These are phyloP conservation scores for Epichloe amarillans DNA, from an alignment of 2,329 filamentous ascomycete genomes.

Conservation along the genomic window DNA sequence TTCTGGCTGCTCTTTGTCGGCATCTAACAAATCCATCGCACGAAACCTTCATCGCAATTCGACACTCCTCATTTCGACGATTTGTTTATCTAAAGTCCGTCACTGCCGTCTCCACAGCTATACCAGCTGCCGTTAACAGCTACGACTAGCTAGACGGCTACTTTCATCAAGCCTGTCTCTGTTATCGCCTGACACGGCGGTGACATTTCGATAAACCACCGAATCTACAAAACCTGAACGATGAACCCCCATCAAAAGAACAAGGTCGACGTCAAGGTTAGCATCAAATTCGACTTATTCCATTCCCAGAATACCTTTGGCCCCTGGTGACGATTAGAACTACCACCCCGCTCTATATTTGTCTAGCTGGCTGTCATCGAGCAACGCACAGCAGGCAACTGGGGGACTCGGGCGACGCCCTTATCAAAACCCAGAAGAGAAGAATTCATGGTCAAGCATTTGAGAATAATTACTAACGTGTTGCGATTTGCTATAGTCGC, in stretches of 20 bases:
- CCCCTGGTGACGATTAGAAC: neutral
- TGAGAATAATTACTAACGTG: neutral
- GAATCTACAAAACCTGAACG: conserved; percentile 12
- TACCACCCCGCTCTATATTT: neutral
- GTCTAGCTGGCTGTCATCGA: neutral
- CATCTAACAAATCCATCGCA: neutral
- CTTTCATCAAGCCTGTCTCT: neutral
- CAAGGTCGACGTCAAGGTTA: conserved; percentile 91
- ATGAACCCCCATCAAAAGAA: conserved; percentile 99
- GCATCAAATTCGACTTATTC: conserved; percentile 22
- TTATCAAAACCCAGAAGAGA: neutral
- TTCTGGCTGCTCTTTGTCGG: neutral
- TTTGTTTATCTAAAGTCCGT: neutral
- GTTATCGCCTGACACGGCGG: neutral
- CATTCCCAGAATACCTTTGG: neutral
- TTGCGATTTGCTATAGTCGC: conserved; percentile 42
- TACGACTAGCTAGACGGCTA: neutral
- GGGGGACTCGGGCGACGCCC: neutral
- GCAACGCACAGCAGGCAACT: neutral
- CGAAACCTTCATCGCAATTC: neutral
- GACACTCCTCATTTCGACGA: neutral
- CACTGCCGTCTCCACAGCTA: neutral
- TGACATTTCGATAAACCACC: neutral
- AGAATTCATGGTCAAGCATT: neutral
- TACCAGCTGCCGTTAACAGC: neutral